phyloP scores from a whole-genome alignment of 129 eudicot genomes.

The Cynara cardunculus region DNA sequence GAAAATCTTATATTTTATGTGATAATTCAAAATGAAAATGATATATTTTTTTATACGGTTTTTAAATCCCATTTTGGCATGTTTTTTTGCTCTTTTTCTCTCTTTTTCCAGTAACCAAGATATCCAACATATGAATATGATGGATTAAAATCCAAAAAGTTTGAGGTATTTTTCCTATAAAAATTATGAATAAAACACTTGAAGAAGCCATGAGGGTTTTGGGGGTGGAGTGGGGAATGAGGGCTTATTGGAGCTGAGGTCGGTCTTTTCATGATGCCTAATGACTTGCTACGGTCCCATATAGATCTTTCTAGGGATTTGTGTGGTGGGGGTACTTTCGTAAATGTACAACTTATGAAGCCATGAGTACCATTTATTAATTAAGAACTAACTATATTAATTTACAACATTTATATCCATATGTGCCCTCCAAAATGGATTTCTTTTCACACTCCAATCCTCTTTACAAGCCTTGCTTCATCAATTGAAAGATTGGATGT shows the following conservation, averaged over 20 bases:
- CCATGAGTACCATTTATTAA: conserved; percentile 3
- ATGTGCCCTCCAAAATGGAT: conserved; percentile 11
- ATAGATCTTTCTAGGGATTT: conserved; percentile 31
- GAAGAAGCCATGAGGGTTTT: background rate
- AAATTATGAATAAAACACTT: background rate
- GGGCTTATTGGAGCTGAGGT: background rate
- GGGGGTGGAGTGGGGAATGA: background rate
- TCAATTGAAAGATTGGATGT: background rate
- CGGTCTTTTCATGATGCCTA: conserved; percentile 12
- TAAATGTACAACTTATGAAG: conserved; percentile 9
- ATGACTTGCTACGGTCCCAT: conserved; percentile 21
- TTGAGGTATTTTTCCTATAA: background rate
- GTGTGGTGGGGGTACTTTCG: background rate
- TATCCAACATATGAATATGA: background rate
- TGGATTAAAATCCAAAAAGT: background rate
- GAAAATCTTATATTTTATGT: no score
- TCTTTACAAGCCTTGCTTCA: background rate
- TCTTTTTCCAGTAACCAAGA: background rate
- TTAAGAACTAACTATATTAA: background rate
- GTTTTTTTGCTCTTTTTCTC: background rate
- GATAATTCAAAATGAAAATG: no score
- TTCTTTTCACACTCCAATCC: conserved; percentile 23
- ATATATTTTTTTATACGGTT: no score
- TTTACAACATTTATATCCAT: background rate
- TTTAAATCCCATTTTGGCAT: background rate